Evolutionary conservation across 257 asterid genomes (phyloP), one percentile per base, ranked within the genome.

Genomic region (Linaria vulgaris): DNA sequence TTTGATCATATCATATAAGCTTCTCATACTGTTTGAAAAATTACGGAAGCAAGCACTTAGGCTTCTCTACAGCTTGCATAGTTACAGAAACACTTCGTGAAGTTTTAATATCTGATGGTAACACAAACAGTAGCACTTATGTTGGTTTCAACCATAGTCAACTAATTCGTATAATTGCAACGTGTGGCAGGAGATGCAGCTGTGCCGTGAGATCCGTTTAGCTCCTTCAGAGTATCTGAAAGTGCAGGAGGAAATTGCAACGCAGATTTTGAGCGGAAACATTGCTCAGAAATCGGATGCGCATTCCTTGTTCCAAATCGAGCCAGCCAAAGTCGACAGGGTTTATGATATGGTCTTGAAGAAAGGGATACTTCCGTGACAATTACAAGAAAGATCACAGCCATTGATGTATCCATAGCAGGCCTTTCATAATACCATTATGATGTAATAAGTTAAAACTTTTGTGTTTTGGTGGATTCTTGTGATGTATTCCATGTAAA

Each of bases 241-340:
- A 69, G 78, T 88, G 75, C 94, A 77, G 69, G 88, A 82, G 70
- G 74, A 76, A 23, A 77, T 88, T 77, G 63, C 95, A 0, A 71
- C 71, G 17, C 88, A 81, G 39, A 75, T 84, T 37, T 67, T 76
- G 72, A 76, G 60, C 15, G 96, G 96, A 52, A 84, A 82, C 23
- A 78, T 91, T 66, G 85, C 87, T 14, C 77, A 76, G 83, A 88
- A 81, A 75, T 77, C 91, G 0, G 96, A 91, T 67, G 95, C 94
- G 7, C 76, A 88, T 74, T 57, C 87, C 9, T 70, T 80, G 45
- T 88, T 91, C 70, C 83, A 79, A 64, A 68, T 82, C 21, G 97
- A 91, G 43, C 82, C 94, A 11, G 31, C 76, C 19, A 91, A 84
- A 78, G 69, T 88, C 50, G 94, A 88, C 72, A 79, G 76, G 74